These are phyloP conservation scores for Aspergillus sp. DNA, from an alignment of 2,329 filamentous ascomycete genomes.

Conservation along the genomic window DNA sequence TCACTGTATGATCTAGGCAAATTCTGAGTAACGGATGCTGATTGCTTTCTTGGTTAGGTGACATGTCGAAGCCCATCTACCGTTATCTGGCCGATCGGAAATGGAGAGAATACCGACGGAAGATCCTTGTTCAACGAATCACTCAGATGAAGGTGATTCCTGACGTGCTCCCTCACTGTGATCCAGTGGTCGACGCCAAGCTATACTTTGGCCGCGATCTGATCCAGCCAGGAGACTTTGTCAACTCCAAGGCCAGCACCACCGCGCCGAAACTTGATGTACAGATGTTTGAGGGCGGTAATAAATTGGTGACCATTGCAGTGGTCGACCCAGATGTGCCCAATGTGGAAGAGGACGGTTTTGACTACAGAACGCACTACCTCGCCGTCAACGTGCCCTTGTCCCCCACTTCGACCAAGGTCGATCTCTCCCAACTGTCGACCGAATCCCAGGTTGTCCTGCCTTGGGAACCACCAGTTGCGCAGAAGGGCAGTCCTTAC, in stretches of 20 bases:
- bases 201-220: conserved; percentile 68
- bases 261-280: conserved; percentile 67
- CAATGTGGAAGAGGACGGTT: conserved; percentile 65
- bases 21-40: not conserved
- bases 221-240: conserved; percentile 68
- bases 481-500: conserved; percentile 85
- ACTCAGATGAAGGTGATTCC: conserved; percentile 80
- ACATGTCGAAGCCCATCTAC: conserved; percentile 96
- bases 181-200: conserved; percentile 71
- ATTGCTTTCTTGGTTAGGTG: conserved; percentile 49
- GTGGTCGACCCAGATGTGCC: conserved; percentile 91
- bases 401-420: conserved; percentile 51
- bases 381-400: conserved; percentile 69
- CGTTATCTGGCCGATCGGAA: conserved; percentile 78
- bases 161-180: conserved; percentile 74
- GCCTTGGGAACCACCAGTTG: conserved; percentile 78
- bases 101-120: conserved; percentile 78
- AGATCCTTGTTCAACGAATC: conserved; percentile 77
- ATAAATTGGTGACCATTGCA: conserved; percentile 74
- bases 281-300: conserved; percentile 75
- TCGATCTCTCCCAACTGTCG: conserved; percentile 60
- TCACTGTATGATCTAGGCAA: not conserved
- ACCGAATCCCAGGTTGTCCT: conserved; percentile 59
- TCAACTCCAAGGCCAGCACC: conserved; percentile 69
- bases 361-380: conserved; percentile 78